These are phyloP conservation scores for Purpureocillium lavendulum DNA, from an alignment of 2,329 filamentous ascomycete species.

Conservation along the genomic window DNA sequence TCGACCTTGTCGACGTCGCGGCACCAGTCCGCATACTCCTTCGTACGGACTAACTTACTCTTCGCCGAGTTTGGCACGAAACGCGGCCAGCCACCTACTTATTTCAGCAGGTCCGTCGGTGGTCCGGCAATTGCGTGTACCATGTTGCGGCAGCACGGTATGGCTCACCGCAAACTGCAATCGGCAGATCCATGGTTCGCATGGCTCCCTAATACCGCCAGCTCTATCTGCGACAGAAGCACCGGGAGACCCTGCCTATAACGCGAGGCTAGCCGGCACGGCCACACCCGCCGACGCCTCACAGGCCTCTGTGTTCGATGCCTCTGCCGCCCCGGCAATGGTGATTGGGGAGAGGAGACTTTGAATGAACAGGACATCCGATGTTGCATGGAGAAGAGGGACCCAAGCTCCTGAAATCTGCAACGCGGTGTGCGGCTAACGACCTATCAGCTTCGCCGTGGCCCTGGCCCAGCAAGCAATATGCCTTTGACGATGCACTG, in stretches of 20 bases:
- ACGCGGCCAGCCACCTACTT: slow-evolving; percentile 3
- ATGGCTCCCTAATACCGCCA: not conserved
- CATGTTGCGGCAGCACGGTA: no score
- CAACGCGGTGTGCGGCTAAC: not conserved
- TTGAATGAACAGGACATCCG: not conserved
- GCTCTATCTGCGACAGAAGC: not conserved
- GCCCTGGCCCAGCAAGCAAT: not conserved
- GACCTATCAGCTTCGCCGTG: not conserved
- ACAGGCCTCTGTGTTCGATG: no score
- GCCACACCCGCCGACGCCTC: no score
- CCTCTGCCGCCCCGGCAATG: not conserved
- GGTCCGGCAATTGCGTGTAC: not conserved
- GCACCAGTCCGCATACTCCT: no score
- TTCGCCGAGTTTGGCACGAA: no score
- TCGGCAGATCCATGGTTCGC: not conserved
- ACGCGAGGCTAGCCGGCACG: not conserved
- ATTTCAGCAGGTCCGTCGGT: slow-evolving; percentile 7
- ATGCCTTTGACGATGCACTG: not conserved
- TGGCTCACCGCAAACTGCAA: no score
- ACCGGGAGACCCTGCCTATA: not conserved
- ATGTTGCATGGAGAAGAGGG: not conserved
- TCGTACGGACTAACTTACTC: no score
- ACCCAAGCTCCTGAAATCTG: slow-evolving; percentile 1
- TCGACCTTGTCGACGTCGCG: no score
- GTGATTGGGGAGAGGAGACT: no score